phyloP scores from a whole-genome alignment of 1,284 basidiomycete species.

The Ustilago trichophora region DNA sequence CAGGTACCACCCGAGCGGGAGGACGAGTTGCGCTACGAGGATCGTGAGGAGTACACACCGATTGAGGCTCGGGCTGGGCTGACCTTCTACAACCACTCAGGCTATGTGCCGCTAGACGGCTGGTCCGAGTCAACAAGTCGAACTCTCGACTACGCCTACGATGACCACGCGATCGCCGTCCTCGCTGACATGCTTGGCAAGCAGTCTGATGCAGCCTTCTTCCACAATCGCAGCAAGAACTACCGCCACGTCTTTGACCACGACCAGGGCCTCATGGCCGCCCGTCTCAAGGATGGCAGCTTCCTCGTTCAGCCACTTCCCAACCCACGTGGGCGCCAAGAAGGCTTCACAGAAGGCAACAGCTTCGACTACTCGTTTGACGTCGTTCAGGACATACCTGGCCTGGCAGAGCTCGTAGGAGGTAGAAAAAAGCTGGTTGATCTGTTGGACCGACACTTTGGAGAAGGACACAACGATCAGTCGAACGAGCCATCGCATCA shows the following conservation, averaged over 20 bases:
- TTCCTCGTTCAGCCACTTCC: conserved; percentile 45
- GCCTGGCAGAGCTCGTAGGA: conserved; percentile 74
- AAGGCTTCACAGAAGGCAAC: conserved; percentile 85
- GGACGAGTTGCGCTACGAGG: conserved; percentile 70
- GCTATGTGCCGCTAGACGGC: conserved; percentile 81
- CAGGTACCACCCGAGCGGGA: conserved; percentile 68
- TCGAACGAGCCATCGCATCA: conserved; percentile 84
- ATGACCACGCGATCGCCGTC: conserved; percentile 78
- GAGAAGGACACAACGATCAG: conserved; percentile 82
- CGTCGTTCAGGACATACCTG: conserved; percentile 71
- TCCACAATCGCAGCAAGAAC: conserved; percentile 72
- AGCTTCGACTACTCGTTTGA: conserved; percentile 64
- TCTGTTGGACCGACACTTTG: conserved; percentile 80
- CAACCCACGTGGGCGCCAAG: conserved; percentile 74
- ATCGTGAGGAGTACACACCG: conserved; percentile 76
- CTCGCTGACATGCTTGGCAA: conserved; percentile 73
- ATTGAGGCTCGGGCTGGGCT: conserved; percentile 77
- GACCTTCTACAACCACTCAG: conserved; percentile 74
- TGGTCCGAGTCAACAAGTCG: conserved; percentile 43
- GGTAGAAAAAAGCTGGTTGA: conserved; percentile 74
- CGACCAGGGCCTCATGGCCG: conserved; percentile 81
- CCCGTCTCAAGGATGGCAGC: conserved; percentile 74
- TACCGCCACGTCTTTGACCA: conserved; percentile 77
- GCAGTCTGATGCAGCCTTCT: conserved; percentile 70
- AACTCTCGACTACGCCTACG: conserved; percentile 75